phyloP scores from a whole-genome alignment of 108 stramenopile species.

The Hondaea fermentalgiana region DNA sequence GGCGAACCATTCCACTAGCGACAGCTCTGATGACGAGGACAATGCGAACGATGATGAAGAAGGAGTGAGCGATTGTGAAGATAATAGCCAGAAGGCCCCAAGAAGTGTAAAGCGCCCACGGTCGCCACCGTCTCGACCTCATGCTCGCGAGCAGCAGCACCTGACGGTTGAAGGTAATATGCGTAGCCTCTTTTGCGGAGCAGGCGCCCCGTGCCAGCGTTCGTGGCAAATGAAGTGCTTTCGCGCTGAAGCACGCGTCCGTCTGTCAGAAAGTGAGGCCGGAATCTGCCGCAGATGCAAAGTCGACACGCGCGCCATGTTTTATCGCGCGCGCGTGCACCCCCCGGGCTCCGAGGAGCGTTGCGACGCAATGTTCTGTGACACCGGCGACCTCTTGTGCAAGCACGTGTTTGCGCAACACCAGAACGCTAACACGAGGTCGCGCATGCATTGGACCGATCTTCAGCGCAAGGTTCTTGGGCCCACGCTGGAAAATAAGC shows the following conservation, averaged over 20 bases:
- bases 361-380: background rate
- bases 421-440: background rate
- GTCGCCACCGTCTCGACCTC: background rate
- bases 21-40: too few relatives aligned
- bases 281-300: constrained; percentile 8
- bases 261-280: background rate
- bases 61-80: background rate
- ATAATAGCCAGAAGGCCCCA: background rate
- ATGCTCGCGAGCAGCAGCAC: background rate
- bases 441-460: background rate
- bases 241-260: background rate
- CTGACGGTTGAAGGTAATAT: background rate
- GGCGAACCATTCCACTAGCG: too few relatives aligned
- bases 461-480: background rate
- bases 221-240: background rate
- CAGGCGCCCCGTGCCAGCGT: background rate
- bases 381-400: background rate
- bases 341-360: background rate
- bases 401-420: background rate
- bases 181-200: background rate
- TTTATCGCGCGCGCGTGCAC: background rate
- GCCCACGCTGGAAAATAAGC: background rate
- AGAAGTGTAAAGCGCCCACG: too few relatives aligned
- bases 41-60: too few relatives aligned
- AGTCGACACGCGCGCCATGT: background rate